Percentiles rank a stretch among this genome's conserved stretches.
These are phyloP conservation scores for Diplodia scrobiculata DNA, from an alignment of 2,329 filamentous ascomycete species.

Conservation along the genomic window DNA sequence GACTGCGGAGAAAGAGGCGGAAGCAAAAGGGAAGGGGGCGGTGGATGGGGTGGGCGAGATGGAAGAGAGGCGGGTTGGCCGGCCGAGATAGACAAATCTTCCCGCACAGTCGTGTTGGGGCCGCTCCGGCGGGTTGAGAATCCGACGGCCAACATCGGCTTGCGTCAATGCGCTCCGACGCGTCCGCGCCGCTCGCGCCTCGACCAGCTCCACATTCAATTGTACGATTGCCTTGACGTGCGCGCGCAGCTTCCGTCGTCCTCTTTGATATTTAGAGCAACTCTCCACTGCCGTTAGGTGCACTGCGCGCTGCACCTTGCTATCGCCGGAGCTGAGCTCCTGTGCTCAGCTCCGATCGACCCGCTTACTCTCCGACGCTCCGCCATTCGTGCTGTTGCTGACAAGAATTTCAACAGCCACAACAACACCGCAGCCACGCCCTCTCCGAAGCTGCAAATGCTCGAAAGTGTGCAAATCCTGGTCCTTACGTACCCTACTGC, in stretches of 20 bases:
- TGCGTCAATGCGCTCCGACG: conserved; percentile 17
- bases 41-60: conserved; percentile 26
- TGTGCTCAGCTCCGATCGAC: conserved; percentile 17
- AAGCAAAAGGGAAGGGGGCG: conserved; percentile 18
- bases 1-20: conserved; percentile 26
- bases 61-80: conserved; percentile 26
- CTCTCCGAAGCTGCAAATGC: neutral
- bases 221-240: neutral
- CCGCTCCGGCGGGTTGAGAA: conserved; percentile 29
- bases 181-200: conserved; percentile 17
- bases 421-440: neutral
- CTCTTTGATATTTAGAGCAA: neutral
- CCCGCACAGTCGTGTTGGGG: conserved; percentile 28
- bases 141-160: conserved; percentile 27
- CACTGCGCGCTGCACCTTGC: neutral
- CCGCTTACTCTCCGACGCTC: conserved; percentile 4
- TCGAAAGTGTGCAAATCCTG: neutral
- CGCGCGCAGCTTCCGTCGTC: neutral
- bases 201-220: neutral
- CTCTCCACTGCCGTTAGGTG: neutral
- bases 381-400: conserved; percentile 12
- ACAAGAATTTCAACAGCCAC: neutral
- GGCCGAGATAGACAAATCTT: conserved; percentile 29
- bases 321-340: conserved; percentile 5
- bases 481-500: neutral